A percentile compares a stretch with the other conserved stretches of the same genome.
Evolutionary conservation across 2,329 filamentous ascomycete genomes (phyloP).

Genomic region (Aquanectria penicillioides): DNA sequence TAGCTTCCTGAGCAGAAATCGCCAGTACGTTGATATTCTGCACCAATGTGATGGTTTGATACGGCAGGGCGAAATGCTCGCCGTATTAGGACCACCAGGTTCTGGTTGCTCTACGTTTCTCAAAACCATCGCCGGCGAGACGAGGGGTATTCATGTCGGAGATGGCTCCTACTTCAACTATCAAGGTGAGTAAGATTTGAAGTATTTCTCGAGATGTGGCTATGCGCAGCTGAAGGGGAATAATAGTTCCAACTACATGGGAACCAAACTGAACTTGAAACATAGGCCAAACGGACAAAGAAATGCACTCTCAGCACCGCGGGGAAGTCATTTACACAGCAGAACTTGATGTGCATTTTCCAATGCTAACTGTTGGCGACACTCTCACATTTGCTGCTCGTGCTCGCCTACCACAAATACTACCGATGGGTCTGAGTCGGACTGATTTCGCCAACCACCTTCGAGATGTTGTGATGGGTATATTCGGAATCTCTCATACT

Average conservation of each 20-base stretch:
- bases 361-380: constrained; percentile 79
- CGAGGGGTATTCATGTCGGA: constrained; percentile 80
- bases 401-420: constrained; percentile 70
- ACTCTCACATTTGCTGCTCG: constrained; percentile 81
- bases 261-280: too few relatives aligned
- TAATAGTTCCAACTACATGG: too few relatives aligned
- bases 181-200: too few relatives aligned
- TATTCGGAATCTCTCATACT: constrained; percentile 79
- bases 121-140: constrained; percentile 85
- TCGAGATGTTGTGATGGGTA: constrained; percentile 78
- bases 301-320: constrained; percentile 81
- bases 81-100: constrained; percentile 77
- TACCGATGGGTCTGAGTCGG: constrained; percentile 67
- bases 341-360: constrained; percentile 85
- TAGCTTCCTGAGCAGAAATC: constrained; percentile 18
- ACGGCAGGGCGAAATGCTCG: constrained; percentile 77
- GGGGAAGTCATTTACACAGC: constrained; percentile 89
- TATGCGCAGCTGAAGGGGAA: too few relatives aligned
- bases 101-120: constrained; percentile 85
- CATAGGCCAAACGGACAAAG: too few relatives aligned
- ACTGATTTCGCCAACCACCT: constrained; percentile 68
- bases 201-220: too few relatives aligned
- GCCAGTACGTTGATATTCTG: constrained; percentile 71
- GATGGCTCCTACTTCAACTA: constrained; percentile 81
- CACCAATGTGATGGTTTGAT: constrained; percentile 74